phyloP scores from a whole-genome alignment of 2,329 filamentous ascomycete genomes.

The Colletotrichum agaves region DNA sequence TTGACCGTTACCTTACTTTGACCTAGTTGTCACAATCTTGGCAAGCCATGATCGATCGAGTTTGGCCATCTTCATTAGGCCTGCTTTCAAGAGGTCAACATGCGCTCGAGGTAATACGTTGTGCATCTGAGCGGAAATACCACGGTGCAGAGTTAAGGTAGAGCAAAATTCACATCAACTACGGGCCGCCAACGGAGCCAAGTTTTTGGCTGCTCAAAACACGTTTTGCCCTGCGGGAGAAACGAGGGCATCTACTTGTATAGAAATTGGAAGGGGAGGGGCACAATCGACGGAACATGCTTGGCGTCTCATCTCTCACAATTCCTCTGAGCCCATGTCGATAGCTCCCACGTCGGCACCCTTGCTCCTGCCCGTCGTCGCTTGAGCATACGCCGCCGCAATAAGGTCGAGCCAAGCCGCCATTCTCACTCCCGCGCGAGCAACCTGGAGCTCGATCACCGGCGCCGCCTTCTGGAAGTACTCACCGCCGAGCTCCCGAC shows the following conservation, averaged over 20 bases:
- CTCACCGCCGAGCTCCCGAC: slow-evolving; percentile 68
- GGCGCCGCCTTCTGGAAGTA: slow-evolving; percentile 74
- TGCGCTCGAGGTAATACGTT: not conserved
- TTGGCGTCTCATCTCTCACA: slow-evolving; percentile 34
- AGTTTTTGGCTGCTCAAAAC: slow-evolving; percentile 28
- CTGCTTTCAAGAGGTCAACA: not conserved
- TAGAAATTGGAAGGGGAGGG: slow-evolving; percentile 4
- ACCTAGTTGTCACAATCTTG: not conserved
- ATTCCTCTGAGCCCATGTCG: slow-evolving; percentile 22
- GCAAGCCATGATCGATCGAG: not conserved
- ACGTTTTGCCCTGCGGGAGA: slow-evolving; percentile 24
- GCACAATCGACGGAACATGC: slow-evolving; percentile 17
- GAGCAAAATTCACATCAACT: not conserved
- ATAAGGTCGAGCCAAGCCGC: slow-evolving; percentile 75
- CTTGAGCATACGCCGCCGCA: slow-evolving; percentile 49
- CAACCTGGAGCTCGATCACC: slow-evolving; percentile 73
- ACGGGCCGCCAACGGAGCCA: slow-evolving; percentile 13
- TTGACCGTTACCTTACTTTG: not conserved
- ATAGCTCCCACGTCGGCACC: not conserved
- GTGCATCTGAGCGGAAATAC: slow-evolving; percentile 6
- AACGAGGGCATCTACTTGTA: slow-evolving; percentile 29
- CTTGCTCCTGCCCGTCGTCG: not conserved
- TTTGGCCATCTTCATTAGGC: not conserved
- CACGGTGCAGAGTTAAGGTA: slow-evolving; percentile 5
- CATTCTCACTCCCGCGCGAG: slow-evolving; percentile 75